Conservation (phyloP, 2,329 filamentous ascomycete genomes). For the Aphanoascus verrucosus region DNA sequence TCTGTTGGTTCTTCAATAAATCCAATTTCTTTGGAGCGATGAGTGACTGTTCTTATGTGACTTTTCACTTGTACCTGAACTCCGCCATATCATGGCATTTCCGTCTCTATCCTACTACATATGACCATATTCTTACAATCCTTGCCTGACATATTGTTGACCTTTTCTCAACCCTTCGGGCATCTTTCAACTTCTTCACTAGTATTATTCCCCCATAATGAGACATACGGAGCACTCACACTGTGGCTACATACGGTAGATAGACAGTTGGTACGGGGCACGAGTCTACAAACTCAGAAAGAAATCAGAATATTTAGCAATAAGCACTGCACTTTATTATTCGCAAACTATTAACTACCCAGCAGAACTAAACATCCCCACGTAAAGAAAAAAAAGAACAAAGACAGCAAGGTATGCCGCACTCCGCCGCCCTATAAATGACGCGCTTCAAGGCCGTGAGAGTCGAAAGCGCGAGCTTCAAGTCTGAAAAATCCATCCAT, state of each 20-base stretch:
- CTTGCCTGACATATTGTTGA: not conserved
- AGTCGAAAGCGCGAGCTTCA: not conserved
- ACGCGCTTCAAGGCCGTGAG: slow-evolving; percentile 3
- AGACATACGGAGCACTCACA: not conserved
- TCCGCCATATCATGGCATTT: no score
- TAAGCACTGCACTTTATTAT: not conserved
- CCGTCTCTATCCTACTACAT: no score
- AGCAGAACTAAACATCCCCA: no score
- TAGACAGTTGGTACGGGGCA: no score
- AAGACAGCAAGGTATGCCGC: slow-evolving; percentile 1
- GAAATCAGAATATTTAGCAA: not conserved
- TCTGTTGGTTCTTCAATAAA: no score
- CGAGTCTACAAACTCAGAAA: no score
- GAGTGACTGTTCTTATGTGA: not conserved
- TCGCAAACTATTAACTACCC: not conserved
- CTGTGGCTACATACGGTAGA: no score
- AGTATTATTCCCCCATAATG: not conserved
- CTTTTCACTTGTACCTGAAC: no score
- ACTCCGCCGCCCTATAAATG: not conserved
- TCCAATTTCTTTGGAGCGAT: not conserved
- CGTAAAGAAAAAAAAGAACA: no score
- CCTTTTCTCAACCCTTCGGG: not conserved
- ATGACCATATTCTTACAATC: not conserved
- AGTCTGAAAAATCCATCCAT: slow-evolving; percentile 3
- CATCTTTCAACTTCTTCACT: not conserved